phyloP scores from a whole-genome alignment of 2,329 filamentous ascomycete genomes.

The Cladobotryum mycophilum region DNA sequence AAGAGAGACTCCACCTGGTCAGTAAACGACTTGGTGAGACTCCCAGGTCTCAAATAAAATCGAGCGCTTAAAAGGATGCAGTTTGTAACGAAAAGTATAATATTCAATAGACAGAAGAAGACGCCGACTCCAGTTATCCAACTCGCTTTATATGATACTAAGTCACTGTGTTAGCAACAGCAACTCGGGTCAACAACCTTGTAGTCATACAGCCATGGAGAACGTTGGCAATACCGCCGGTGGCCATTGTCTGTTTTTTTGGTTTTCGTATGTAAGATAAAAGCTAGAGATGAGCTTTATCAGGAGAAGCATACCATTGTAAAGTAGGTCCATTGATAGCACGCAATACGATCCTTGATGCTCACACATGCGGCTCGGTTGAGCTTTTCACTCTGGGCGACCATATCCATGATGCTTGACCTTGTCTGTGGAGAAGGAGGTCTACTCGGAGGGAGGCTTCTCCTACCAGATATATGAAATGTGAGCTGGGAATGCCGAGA shows the following conservation, averaged over 20 bases:
- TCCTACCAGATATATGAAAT: not conserved
- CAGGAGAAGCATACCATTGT: conserved; percentile 38
- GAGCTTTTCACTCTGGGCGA: conserved; percentile 1
- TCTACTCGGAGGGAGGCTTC: too few relatives aligned
- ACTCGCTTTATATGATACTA: conserved; percentile 24
- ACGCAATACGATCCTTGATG: conserved; percentile 45
- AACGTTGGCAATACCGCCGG: conserved; percentile 51
- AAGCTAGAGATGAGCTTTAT: not conserved
- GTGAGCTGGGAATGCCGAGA: not conserved
- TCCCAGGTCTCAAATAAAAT: conserved; percentile 64
- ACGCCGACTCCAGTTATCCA: conserved; percentile 55
- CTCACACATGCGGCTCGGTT: conserved; percentile 29
- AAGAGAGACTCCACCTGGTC: conserved; percentile 77
- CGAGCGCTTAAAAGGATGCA: conserved; percentile 58
- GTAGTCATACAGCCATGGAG: conserved; percentile 26
- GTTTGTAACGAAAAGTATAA: conserved; percentile 57
- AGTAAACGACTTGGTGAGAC: conserved; percentile 63
- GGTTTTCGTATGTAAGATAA: not conserved
- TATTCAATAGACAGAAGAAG: conserved; percentile 57
- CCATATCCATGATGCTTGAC: conserved; percentile 2
- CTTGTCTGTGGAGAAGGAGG: not conserved
- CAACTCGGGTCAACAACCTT: conserved; percentile 4
- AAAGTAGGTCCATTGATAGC: conserved; percentile 69
- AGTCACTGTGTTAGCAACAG: not conserved
- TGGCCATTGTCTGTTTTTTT: conserved; percentile 37